phyloP scores from a whole-genome alignment of 768 basidiomycete genomes.

The Candolleomyces aberdarensis region DNA sequence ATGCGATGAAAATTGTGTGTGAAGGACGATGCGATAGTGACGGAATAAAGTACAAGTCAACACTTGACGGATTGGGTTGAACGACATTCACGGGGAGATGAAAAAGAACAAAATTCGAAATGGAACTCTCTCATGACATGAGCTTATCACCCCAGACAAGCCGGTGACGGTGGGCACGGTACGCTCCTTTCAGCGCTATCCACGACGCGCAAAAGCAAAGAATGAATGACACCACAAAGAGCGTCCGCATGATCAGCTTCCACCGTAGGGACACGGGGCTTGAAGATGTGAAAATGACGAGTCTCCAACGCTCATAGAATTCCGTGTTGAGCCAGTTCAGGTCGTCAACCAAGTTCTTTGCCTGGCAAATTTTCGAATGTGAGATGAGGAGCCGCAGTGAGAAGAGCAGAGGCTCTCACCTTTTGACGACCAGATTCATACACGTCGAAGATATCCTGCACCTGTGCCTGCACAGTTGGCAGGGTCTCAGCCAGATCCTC shows the following conservation, averaged over 20 bases:
- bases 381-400: neutral
- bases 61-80: neutral
- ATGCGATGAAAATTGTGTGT: no score
- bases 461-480: slow-evolving; percentile 59
- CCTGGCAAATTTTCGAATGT: slow-evolving; percentile 35
- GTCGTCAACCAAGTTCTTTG: slow-evolving; percentile 58
- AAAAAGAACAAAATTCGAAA: neutral
- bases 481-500: slow-evolving; percentile 54
- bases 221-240: slow-evolving; percentile 57
- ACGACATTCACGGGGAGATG: neutral
- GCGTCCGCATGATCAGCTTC: slow-evolving; percentile 59
- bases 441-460: slow-evolving; percentile 56
- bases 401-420: slow-evolving; percentile 31
- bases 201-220: slow-evolving; percentile 58
- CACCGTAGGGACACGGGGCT: slow-evolving; percentile 72
- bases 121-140: slow-evolving; percentile 49
- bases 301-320: slow-evolving; percentile 71
- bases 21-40: no score
- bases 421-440: slow-evolving; percentile 73
- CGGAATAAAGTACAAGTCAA: neutral
- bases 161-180: slow-evolving; percentile 69
- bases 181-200: slow-evolving; percentile 63
- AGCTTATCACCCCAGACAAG: slow-evolving; percentile 79
- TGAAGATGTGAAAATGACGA: slow-evolving; percentile 68
- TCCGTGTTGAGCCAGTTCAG: slow-evolving; percentile 77